Evolutionary conservation across 2,329 filamentous ascomycete species (phyloP).

Genomic region (Verticillium dahliae): DNA sequence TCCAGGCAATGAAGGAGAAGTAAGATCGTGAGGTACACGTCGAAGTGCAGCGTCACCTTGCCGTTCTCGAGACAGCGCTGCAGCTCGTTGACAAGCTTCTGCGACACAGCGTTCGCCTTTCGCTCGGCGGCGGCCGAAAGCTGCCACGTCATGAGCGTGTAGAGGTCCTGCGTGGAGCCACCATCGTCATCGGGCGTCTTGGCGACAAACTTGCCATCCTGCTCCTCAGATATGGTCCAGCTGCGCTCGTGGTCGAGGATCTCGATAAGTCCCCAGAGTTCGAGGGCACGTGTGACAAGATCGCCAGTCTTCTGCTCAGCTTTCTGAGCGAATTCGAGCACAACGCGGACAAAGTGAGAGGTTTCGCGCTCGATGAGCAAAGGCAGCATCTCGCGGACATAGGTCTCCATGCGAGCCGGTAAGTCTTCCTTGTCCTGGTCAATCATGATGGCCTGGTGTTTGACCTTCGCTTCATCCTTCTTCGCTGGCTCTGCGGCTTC

Average conservation of each 20-base stretch:
- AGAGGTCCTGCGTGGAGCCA: slow-evolving; percentile 48
- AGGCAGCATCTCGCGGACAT: slow-evolving; percentile 51
- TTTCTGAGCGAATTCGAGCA: slow-evolving; percentile 46
- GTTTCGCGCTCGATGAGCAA: slow-evolving; percentile 54
- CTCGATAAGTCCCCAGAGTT: slow-evolving; percentile 60
- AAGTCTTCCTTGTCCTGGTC: slow-evolving; percentile 57
- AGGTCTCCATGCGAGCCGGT: slow-evolving; percentile 50
- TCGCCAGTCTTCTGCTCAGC: slow-evolving; percentile 42
- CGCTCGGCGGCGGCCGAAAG: slow-evolving; percentile 59
- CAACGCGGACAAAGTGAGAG: slow-evolving; percentile 53
- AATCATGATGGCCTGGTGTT: slow-evolving; percentile 43
- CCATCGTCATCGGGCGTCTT: slow-evolving; percentile 42
- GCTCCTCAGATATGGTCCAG: slow-evolving; percentile 50
- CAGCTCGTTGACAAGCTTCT: slow-evolving; percentile 51
- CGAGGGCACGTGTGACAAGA: slow-evolving; percentile 50
- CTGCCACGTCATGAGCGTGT: slow-evolving; percentile 57
- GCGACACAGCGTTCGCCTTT: slow-evolving; percentile 54
- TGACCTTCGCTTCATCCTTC: slow-evolving; percentile 6
- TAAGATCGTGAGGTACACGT: slow-evolving; percentile 54
- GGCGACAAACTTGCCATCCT: slow-evolving; percentile 31
- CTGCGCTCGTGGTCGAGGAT: slow-evolving; percentile 58
- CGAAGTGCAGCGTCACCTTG: slow-evolving; percentile 52
- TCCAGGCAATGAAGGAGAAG: slow-evolving; percentile 61
- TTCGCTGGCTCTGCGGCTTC: slow-evolving; percentile 4
- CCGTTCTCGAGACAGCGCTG: slow-evolving; percentile 56